Conservation (phyloP, 129 eudicot species). For the Apium graveolens region DNA sequence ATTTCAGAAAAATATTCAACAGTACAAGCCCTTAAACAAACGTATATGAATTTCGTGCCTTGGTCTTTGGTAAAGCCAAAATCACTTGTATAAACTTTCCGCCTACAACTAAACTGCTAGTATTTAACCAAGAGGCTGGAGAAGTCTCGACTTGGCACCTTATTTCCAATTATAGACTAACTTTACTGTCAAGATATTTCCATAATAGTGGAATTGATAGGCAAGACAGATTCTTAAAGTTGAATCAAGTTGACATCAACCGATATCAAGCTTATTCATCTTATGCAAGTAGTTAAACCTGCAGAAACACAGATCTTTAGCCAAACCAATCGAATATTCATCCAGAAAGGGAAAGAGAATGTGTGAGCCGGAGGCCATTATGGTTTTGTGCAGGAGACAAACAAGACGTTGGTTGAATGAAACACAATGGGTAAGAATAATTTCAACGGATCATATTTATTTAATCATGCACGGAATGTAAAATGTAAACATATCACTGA, state of each 20-base stretch:
- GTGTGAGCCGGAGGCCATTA: neutral
- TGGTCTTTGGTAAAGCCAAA: neutral
- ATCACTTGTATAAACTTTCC: no score
- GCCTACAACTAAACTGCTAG: neutral
- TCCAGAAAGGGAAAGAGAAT: neutral
- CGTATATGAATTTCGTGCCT: neutral
- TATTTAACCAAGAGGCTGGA: neutral
- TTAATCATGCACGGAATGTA: neutral
- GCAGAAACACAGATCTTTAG: neutral
- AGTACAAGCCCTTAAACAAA: neutral
- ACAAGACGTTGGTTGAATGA: neutral
- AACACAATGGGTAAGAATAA: neutral
- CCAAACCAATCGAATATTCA: neutral
- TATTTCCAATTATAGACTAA: no score
- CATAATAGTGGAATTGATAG: no score
- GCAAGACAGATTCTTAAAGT: neutral
- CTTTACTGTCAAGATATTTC: no score
- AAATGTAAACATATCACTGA: neutral
- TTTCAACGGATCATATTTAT: neutral
- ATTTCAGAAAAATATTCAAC: neutral
- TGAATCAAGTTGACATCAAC: neutral
- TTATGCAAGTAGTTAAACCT: neutral
- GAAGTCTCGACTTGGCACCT: no score
- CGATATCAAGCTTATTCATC: no score
- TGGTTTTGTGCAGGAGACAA: neutral